phyloP scores from a whole-genome alignment of 2,329 filamentous ascomycete genomes.

The Monilinia aucupariae region DNA sequence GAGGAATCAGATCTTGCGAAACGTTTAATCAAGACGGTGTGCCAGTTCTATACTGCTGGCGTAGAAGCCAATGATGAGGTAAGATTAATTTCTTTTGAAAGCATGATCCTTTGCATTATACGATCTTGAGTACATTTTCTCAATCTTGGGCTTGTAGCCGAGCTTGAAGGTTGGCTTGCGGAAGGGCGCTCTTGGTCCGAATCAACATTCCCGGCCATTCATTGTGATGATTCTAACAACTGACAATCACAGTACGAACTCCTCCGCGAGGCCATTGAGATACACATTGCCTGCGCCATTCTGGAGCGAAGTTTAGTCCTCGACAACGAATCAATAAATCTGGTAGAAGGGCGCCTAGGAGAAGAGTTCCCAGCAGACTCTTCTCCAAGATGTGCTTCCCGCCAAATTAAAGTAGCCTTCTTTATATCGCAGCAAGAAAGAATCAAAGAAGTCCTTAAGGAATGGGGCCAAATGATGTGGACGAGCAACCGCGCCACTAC shows the following conservation, averaged over 20 bases:
- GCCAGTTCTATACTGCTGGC: constrained; percentile 26
- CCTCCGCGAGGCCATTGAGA: constrained; percentile 31
- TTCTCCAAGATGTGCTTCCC: constrained; percentile 29
- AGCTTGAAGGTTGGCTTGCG: background rate
- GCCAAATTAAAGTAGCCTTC: constrained; percentile 34
- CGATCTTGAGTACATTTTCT: background rate
- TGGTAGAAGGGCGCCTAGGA: constrained; percentile 25
- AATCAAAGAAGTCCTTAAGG: constrained; percentile 29
- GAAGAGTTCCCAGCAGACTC: constrained; percentile 27
- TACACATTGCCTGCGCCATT: constrained; percentile 31
- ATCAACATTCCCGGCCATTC: background rate
- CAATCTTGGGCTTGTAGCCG: background rate
- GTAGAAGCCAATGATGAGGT: constrained; percentile 28
- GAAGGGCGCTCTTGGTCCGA: background rate
- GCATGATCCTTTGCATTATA: background rate
- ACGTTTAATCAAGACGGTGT: constrained; percentile 26
- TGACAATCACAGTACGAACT: constrained; percentile 26
- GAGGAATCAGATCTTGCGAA: constrained; percentile 28
- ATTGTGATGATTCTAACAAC: background rate
- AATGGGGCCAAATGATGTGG: constrained; percentile 35
- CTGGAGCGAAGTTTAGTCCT: constrained; percentile 32
- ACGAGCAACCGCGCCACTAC: constrained; percentile 26
- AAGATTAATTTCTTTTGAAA: constrained; percentile 7
- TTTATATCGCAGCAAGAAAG: constrained; percentile 30
- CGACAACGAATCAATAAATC: constrained; percentile 27